Conservation (phyloP, 2,329 filamentous ascomycete genomes). For the Fusarium sp. region DNA sequence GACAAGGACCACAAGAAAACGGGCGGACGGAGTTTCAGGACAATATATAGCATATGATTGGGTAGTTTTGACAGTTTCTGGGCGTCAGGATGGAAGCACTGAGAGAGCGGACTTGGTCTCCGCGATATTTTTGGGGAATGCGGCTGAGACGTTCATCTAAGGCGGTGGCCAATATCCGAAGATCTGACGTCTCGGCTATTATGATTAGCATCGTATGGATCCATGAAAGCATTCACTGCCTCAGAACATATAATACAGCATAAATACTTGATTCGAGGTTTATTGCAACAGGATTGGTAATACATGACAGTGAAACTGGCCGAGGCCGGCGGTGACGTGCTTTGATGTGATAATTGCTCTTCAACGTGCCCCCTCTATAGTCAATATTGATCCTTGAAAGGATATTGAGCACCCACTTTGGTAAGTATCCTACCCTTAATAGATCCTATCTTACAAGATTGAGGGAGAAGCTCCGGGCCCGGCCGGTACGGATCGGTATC, state of each 20-base stretch:
- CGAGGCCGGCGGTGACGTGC: constrained; percentile 26
- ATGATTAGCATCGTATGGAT: neutral
- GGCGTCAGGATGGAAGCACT: constrained; percentile 2
- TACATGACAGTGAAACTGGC: neutral
- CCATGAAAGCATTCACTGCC: neutral
- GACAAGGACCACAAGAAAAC: neutral
- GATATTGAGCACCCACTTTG: neutral
- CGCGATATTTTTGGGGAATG: constrained; percentile 10
- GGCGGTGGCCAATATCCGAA: constrained; percentile 2
- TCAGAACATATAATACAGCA: neutral
- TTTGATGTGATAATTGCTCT: constrained; percentile 24
- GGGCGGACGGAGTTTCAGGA: constrained; percentile 39
- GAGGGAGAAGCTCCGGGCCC: neutral
- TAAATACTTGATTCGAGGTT: neutral
- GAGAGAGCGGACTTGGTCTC: constrained; percentile 38
- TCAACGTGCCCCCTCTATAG: neutral
- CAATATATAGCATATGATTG: constrained; percentile 21
- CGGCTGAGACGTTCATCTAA: neutral
- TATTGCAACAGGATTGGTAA: neutral
- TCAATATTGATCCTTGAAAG: neutral
- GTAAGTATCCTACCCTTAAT: neutral
- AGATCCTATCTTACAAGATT: neutral
- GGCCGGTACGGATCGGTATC: neutral
- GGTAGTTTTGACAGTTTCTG: neutral
- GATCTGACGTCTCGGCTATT: neutral